Conservation (phyloP, 2,329 filamentous ascomycete genomes). For the Aplosporella prunicola region DNA sequence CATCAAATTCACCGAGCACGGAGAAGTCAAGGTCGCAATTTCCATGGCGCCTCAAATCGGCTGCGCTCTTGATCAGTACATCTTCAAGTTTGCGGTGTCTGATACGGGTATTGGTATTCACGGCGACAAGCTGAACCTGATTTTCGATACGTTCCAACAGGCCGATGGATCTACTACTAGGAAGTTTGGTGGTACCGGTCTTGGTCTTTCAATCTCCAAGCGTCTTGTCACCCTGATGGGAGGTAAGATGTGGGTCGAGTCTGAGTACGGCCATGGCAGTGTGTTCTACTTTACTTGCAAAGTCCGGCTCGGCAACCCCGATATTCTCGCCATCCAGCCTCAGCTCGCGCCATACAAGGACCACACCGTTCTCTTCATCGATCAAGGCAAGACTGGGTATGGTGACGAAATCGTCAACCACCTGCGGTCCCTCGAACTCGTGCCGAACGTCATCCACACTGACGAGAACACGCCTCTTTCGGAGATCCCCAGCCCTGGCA, state of each 20-base stretch:
- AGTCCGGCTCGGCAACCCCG: constrained; percentile 73
- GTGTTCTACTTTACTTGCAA: constrained; percentile 95
- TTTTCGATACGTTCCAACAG: constrained; percentile 98
- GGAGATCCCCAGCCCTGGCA: constrained; percentile 18
- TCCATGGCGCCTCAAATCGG: constrained; percentile 57
- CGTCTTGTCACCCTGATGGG: constrained; percentile 93
- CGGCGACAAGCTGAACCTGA: constrained; percentile 87
- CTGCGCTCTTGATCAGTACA: constrained; percentile 66
- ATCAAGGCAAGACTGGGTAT: constrained; percentile 74
- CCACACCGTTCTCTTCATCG: constrained; percentile 88
- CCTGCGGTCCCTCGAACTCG: constrained; percentile 67
- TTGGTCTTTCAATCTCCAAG: constrained; percentile 91
- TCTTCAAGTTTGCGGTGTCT: constrained; percentile 89
- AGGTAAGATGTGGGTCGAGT: constrained; percentile 92
- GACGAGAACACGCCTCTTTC: constrained; percentile 53
- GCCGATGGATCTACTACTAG: constrained; percentile 93
- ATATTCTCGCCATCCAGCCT: constrained; percentile 67
- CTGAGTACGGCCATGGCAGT: constrained; percentile 81
- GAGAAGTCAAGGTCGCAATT: constrained; percentile 92
- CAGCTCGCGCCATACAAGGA: constrained; percentile 84
- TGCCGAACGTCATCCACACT: constrained; percentile 77
- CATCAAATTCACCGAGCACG: constrained; percentile 97
- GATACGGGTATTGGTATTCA: constrained; percentile 97
- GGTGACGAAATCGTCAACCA: constrained; percentile 68
- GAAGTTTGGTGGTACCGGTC: constrained; percentile 89